Conservation (phyloP, 2,329 filamentous ascomycete species). For the Aureobasidium sp. region DNA sequence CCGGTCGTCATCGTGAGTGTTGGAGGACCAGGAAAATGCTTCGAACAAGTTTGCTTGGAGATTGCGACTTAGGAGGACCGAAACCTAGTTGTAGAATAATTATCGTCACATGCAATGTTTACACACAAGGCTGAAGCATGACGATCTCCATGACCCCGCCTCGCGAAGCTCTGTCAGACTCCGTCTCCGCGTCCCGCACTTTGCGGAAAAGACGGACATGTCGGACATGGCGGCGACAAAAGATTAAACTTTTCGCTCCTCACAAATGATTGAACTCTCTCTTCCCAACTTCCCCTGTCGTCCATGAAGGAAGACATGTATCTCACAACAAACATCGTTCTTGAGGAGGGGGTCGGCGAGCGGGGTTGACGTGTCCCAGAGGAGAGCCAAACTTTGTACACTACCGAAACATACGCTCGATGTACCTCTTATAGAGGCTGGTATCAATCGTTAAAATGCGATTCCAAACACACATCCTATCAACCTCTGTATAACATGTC, state of each 20-base stretch:
- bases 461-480: not conserved
- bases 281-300: not conserved
- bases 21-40: not conserved
- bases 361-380: not conserved
- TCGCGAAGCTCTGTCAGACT: not conserved
- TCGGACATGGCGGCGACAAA: too few relatives aligned
- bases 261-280: too few relatives aligned
- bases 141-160: not conserved
- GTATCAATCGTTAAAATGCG: not conserved
- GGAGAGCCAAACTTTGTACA: not conserved
- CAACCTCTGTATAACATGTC: not conserved
- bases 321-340: not conserved
- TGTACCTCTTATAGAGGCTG: not conserved
- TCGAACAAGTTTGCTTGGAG: too few relatives aligned
- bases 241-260: too few relatives aligned
- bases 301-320: not conserved
- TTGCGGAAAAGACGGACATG: not conserved
- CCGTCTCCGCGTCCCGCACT: not conserved
- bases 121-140: not conserved
- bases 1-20: not conserved
- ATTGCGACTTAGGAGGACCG: not conserved
- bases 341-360: not conserved
- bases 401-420: not conserved
- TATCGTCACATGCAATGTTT: not conserved
- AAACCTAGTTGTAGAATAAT: not conserved